Conservation (phyloP, 169 alveolate genomes). For the Eimeria acervulina region DNA sequence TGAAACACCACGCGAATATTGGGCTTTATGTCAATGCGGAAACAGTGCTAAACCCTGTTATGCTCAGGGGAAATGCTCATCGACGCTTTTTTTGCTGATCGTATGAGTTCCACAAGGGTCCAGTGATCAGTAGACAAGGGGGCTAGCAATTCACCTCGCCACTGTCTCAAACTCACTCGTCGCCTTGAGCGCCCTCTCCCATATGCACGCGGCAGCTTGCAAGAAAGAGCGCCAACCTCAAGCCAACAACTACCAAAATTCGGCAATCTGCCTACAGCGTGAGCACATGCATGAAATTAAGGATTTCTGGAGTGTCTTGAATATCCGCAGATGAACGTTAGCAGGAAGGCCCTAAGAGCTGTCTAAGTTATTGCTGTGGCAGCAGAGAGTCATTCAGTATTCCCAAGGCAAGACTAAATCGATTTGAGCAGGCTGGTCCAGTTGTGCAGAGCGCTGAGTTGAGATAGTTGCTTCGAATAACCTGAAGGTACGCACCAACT, state of each 20-base stretch:
- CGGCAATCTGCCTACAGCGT: not conserved
- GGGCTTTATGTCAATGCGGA: not conserved
- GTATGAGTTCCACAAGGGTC: not conserved
- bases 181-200: not conserved
- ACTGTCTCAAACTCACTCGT: no score
- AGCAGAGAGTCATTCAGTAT: not conserved
- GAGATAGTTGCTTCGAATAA: not conserved
- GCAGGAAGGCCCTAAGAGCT: not conserved
- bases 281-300: not conserved
- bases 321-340: not conserved
- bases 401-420: not conserved
- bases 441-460: not conserved
- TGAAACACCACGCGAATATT: not conserved
- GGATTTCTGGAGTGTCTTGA: not conserved
- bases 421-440: not conserved
- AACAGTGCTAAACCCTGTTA: not conserved
- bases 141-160: not conserved
- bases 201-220: not conserved
- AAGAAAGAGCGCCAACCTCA: not conserved
- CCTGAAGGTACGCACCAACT: not conserved
- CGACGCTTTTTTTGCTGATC: not conserved
- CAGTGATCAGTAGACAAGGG: not conserved
- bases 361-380: not conserved
- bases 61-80: not conserved
- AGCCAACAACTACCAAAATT: not conserved